Evolutionary conservation across 345 rosid genomes (phyloP).

Genomic region (Melaleuca quinquenervia): DNA sequence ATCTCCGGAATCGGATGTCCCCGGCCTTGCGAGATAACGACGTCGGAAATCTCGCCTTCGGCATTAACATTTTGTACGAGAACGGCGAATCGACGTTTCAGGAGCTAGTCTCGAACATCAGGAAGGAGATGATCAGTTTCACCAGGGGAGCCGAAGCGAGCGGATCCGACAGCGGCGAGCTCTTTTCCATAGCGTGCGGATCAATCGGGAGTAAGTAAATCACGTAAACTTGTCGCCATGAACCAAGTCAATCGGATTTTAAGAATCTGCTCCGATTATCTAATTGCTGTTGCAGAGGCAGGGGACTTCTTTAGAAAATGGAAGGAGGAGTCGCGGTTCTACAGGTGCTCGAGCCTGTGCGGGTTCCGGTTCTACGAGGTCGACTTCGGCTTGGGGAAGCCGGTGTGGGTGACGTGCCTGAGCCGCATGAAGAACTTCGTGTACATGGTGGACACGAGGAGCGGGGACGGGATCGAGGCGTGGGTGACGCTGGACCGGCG

Average conservation of each 20-base stretch:
- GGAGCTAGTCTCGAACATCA: not conserved
- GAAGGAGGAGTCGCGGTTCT: not conserved
- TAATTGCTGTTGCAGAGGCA: not conserved
- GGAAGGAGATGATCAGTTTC: not conserved
- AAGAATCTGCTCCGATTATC: not conserved
- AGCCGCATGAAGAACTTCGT: not conserved
- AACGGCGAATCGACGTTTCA: not conserved
- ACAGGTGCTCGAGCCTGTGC: constrained; percentile 1
- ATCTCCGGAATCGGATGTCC: not conserved
- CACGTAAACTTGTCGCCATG: not conserved
- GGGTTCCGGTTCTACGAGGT: not conserved
- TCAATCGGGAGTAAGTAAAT: not conserved
- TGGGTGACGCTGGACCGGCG: constrained; percentile 5
- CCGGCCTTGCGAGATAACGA: not conserved
- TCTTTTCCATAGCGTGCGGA: not conserved
- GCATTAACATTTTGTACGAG: not conserved
- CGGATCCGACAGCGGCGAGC: not conserved
- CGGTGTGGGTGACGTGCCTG: constrained; percentile 5
- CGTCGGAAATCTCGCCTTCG: not conserved
- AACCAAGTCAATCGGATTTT: not conserved
- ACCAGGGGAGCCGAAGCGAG: not conserved
- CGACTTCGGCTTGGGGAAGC: constrained; percentile 14
- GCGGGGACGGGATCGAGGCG: constrained; percentile 5
- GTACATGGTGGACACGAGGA: constrained; percentile 1
- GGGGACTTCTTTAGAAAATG: not conserved